Base-by-base conservation (phyloP, 495 filamentous ascomycete species). In the Neurospora sp. region DNA sequence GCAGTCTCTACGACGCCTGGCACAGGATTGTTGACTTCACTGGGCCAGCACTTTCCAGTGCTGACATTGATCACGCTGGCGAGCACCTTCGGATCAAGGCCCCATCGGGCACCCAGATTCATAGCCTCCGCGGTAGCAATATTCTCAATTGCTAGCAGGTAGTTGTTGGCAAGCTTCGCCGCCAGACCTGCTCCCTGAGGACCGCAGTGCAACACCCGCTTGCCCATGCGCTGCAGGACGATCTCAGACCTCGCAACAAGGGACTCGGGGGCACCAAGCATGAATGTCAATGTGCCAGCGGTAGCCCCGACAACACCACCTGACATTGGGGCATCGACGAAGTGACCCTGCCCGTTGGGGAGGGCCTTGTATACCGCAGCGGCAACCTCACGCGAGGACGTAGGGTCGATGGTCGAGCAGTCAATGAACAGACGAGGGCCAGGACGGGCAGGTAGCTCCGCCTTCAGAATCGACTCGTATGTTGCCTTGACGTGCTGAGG, bases 121-220 rank as follows among this genome's bases (percentile, higher is more conserved):
- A 98, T 97, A 1, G 93, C 94, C 81, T 98, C 94, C 1, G 92
- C 91, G 0, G 93, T 94, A 3, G 93, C 94, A 75, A 98, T 94
- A 77, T 97, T 98, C 80, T 93, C 94, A 72, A 98, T 90, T 3
- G 93, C 93, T 12, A 98, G 85, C 46, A 97, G 89, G 78, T 97
- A 97, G 78, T 98, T 98, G 81, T 98, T 98, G 38, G 94, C 92
- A 9, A 98, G 85, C 80, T 98, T 98, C 12, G 89, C 93, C 3
- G 91, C 90, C 1, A 98, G 85, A 3, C 94, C 94, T 20, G 91
- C 85, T 3, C 93, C 93, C 65, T 94, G 93, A 0, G 85, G 84
- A 0, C 94, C 94, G 73, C 94, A 90, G 77, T 97, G 94, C 75
- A 94, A 83, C 9, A 93, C 88, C 22, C 90, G 90, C 75, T 90